phyloP scores from a whole-genome alignment of 116 monocot species.

The Dioscorea cayenensis region DNA sequence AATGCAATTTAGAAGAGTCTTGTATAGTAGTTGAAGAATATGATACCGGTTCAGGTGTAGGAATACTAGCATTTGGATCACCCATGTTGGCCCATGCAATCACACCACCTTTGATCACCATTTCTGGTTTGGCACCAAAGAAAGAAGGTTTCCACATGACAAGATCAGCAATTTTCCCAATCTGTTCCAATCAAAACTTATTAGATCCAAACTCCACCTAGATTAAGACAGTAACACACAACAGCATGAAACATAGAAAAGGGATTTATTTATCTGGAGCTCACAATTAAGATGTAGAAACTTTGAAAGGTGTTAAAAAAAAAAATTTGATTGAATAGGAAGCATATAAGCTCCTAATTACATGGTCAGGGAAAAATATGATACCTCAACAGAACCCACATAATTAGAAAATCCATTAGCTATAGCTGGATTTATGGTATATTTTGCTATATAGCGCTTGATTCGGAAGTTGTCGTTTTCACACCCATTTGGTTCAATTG shows the following conservation, averaged over 20 bases:
- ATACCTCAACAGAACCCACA: slow-evolving; percentile 89
- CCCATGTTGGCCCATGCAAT: slow-evolving; percentile 99
- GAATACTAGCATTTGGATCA: slow-evolving; percentile 98
- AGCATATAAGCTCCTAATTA: not conserved
- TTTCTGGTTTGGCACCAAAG: slow-evolving; percentile 96
- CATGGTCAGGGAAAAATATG: not conserved
- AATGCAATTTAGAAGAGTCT: too few species aligned
- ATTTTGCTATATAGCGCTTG: slow-evolving; percentile 86
- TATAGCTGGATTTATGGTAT: slow-evolving; percentile 97
- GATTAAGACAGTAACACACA: too few species aligned
- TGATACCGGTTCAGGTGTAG: slow-evolving; percentile 88
- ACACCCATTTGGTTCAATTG: slow-evolving; percentile 37
- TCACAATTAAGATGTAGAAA: too few species aligned
- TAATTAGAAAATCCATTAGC: slow-evolving; percentile 73
- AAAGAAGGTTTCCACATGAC: slow-evolving; percentile 97
- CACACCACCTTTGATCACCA: slow-evolving; percentile 91
- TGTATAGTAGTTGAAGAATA: not conserved
- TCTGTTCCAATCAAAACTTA: slow-evolving; percentile 24
- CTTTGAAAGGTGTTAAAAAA: not conserved
- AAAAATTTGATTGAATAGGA: not conserved
- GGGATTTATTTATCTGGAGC: too few species aligned
- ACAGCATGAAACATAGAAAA: too few species aligned
- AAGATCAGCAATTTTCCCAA: slow-evolving; percentile 87
- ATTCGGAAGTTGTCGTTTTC: slow-evolving; percentile 85
- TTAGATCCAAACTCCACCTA: too few species aligned